These are phyloP conservation scores for Aquilaria agallochum DNA, from an alignment of 441 rosid genomes.

Conservation along the genomic window DNA sequence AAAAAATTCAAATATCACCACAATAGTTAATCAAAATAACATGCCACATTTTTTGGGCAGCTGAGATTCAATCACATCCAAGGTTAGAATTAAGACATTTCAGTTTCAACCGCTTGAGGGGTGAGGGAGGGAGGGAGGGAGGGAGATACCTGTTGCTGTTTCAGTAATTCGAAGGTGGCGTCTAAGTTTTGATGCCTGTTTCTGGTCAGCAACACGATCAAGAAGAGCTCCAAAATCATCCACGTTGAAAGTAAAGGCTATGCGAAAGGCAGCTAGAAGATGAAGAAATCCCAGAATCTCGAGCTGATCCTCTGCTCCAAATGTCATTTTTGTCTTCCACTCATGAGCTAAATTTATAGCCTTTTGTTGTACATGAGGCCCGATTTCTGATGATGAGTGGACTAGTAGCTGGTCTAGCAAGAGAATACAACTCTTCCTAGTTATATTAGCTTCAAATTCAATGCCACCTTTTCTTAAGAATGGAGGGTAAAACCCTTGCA, in stretches of 20 bases:
- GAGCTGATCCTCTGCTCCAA: background rate
- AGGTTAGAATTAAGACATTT: no score
- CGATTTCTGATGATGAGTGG: slow-evolving; percentile 5
- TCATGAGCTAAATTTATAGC: slow-evolving; percentile 14
- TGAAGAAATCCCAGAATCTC: slow-evolving; percentile 13
- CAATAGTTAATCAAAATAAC: no score
- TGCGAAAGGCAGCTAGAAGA: slow-evolving; percentile 14
- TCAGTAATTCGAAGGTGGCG: slow-evolving; percentile 28
- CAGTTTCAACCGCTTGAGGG: no score
- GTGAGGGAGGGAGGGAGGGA: no score
- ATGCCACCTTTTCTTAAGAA: no score
- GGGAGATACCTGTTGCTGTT: slow-evolving; percentile 16
- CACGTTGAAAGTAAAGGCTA: slow-evolving; percentile 7
- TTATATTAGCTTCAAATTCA: background rate
- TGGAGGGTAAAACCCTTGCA: no score
- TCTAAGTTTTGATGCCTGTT: slow-evolving; percentile 18
- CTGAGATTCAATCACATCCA: no score
- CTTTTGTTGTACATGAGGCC: slow-evolving; percentile 12
- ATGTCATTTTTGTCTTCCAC: slow-evolving; percentile 15
- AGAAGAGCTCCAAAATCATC: slow-evolving; percentile 14
- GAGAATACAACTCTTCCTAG: slow-evolving; percentile 19
- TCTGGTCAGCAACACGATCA: slow-evolving; percentile 12
- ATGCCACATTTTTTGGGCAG: no score
- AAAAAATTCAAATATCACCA: no score
- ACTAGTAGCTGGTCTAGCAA: slow-evolving; percentile 16